Evolutionary conservation across 2,329 filamentous ascomycete species (phyloP), one percentile per base, ranked within the genome.

Genomic region (Sporothrix brunneoviolacea): DNA sequence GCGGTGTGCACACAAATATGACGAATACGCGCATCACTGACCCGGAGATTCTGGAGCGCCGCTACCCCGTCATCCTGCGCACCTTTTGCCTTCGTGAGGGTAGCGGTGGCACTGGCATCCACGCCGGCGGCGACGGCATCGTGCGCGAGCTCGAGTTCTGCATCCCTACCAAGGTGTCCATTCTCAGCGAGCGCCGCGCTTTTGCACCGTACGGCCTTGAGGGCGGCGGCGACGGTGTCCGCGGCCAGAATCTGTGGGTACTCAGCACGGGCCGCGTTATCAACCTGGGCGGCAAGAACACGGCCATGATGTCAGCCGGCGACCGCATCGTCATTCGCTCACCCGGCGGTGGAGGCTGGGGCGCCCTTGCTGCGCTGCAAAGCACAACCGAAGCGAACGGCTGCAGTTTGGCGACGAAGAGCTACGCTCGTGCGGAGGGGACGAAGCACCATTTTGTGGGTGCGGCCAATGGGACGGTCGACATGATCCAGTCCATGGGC

Each of bases 131-230:
- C 2, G 55, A 68, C 16, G 66, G 66, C 2, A 60, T 63, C 27
- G 56, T 60, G 3, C 56, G 66, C 1, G 65, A 68, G 46, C 60
- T 68, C 15, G 63, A 69, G 54, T 62, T 63, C 3, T 55, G 64
- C 30, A 40, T 36, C 28, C 37, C 46, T 3, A n/a, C 42, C 30
- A 19, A 35, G 4, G 37, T 42, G 7, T 41, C 46, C 1, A 21
- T 49, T n/a, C 19, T 36, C 1, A 35, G 33, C n/a, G 46, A 49
- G 21, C 28, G 46, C 8, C 46, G 46, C 13, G 27, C 32, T 10
- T 12, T 41, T 10, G 19, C n/a, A 10, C 46, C 46, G 5, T 49
- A 49, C 12, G 46, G 46, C 4, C 35, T 49, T 28, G 22, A 22
- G 19, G 46, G 46, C 8, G 46, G 46, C 16, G 46, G 33, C 9